These are phyloP conservation scores for Candida tammaniensis DNA, from an alignment of 805 yeast species.

Conservation along the genomic window DNA sequence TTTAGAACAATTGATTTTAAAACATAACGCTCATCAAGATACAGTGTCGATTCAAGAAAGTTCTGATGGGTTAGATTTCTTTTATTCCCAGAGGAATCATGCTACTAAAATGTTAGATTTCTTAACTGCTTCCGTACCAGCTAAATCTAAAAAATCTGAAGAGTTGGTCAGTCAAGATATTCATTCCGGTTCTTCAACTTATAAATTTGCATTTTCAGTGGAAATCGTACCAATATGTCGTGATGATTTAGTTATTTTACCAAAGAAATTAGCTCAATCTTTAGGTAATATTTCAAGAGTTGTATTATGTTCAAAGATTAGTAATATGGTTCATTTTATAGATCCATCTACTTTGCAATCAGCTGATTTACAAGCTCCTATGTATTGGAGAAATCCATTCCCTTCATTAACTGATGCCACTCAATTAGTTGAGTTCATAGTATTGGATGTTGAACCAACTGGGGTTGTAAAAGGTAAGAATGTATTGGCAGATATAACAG, in stretches of 20 bases:
- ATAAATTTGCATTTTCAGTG: conserved; percentile 88
- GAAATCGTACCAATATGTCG: conserved; percentile 96
- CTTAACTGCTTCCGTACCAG: conserved; percentile 79
- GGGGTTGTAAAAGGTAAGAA: conserved; percentile 74
- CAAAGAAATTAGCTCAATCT: conserved; percentile 78
- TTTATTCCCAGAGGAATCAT: conserved; percentile 81
- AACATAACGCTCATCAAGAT: conserved; percentile 88
- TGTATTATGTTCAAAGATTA: conserved; percentile 79
- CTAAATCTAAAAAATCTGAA: conserved; percentile 77
- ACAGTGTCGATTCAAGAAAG: conserved; percentile 91
- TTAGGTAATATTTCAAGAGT: conserved; percentile 80
- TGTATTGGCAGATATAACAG: conserved; percentile 85
- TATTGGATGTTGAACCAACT: conserved; percentile 90
- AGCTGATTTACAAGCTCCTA: conserved; percentile 67
- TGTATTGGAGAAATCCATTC: conserved; percentile 84
- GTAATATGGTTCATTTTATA: conserved; percentile 80
- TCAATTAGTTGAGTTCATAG: conserved; percentile 80
- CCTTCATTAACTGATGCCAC: conserved; percentile 70
- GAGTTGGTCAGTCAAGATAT: conserved; percentile 90
- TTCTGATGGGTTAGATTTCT: conserved; percentile 93
- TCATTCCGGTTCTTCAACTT: conserved; percentile 83
- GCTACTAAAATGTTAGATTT: conserved; percentile 95
- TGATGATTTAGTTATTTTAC: conserved; percentile 91
- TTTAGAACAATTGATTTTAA: conserved; percentile 91
- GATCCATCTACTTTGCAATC: conserved; percentile 80